phyloP scores from a whole-genome alignment of 768 basidiomycete species.

The Pholiota molesta region DNA sequence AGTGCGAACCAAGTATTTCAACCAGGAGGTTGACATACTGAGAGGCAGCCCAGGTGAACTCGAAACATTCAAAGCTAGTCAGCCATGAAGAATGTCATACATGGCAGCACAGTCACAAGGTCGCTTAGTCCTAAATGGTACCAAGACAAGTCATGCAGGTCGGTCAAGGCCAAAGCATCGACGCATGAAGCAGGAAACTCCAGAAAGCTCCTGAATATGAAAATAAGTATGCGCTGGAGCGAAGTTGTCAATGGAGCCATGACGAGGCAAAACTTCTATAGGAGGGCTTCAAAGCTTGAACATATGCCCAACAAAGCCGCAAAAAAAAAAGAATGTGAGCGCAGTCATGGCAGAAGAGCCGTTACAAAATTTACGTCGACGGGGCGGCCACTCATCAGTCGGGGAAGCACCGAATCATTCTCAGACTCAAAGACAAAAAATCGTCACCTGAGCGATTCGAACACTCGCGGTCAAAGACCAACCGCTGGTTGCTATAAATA shows the following conservation, averaged over 20 bases:
- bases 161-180: background rate
- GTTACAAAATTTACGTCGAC: too few species aligned
- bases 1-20: background rate
- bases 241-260: too few species aligned
- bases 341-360: too few species aligned
- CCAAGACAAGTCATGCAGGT: background rate
- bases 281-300: too few species aligned
- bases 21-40: slow-evolving; percentile 6
- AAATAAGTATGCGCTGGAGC: too few species aligned
- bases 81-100: background rate
- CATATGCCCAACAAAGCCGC: too few species aligned
- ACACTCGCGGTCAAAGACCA: slow-evolving; percentile 16
- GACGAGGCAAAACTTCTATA: too few species aligned
- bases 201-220: too few species aligned
- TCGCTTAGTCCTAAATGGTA: background rate
- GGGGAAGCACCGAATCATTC: too few species aligned
- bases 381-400: too few species aligned
- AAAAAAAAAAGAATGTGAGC: too few species aligned
- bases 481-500: slow-evolving; percentile 12
- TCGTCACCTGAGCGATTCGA: slow-evolving; percentile 17
- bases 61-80: slow-evolving; percentile 3
- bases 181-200: background rate
- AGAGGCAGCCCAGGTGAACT: background rate
- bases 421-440: background rate
- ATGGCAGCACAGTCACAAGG: background rate